A percentile compares a stretch with the other conserved stretches of the same genome.
These are phyloP conservation scores for Asclepias syriaca DNA, from an alignment of 257 asterid genomes.

Conservation along the genomic window DNA sequence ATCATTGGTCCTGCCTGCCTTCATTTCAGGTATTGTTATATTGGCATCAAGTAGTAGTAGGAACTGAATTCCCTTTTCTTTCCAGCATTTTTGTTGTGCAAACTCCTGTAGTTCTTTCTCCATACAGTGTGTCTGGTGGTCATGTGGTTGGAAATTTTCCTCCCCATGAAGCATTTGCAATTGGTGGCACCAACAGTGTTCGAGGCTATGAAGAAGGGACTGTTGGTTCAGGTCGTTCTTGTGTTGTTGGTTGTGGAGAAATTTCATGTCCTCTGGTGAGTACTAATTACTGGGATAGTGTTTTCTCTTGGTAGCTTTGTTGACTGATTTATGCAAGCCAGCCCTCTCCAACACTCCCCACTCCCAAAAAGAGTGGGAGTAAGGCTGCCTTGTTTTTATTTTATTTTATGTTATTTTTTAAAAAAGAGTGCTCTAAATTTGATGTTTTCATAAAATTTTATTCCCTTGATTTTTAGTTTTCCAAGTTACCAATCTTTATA, in stretches of 20 bases:
- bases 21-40: conserved; percentile 48
- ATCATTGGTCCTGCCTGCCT: conserved; percentile 68
- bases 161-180: conserved; percentile 95
- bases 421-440: background rate
- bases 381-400: background rate
- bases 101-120: conserved; percentile 16
- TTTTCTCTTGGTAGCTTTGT: background rate
- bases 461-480: background rate
- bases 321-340: background rate
- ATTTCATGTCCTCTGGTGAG: conserved; percentile 87
- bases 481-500: background rate
- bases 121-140: conserved; percentile 77
- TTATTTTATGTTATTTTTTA: too few species aligned
- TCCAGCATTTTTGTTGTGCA: conserved; percentile 10
- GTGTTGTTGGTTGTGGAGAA: conserved; percentile 84
- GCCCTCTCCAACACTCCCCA: background rate
- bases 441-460: background rate
- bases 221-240: conserved; percentile 91
- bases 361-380: background rate
- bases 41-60: background rate
- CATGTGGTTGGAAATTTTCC: conserved; percentile 87
- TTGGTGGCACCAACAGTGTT: conserved; percentile 96
- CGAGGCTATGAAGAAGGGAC: conserved; percentile 98
- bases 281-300: background rate
- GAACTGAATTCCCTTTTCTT: background rate